Evolutionary conservation across 1,284 basidiomycete species (phyloP).

Genomic region (Malassezia pachydermatis): DNA sequence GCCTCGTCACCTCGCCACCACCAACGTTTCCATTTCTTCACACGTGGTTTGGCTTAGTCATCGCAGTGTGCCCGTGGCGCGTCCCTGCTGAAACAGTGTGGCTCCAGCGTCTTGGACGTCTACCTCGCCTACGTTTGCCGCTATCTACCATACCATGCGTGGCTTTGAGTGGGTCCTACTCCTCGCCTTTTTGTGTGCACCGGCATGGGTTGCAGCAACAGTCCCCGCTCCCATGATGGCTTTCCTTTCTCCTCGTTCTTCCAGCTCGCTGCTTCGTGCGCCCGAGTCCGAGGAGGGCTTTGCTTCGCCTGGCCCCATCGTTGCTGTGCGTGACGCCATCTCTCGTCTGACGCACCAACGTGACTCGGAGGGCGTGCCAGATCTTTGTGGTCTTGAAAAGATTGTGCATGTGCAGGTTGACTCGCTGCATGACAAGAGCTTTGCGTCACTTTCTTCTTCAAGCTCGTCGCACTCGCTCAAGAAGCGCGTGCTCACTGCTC

Average conservation of each 20-base stretch:
- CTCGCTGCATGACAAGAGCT: constrained; percentile 1
- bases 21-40: too few relatives aligned
- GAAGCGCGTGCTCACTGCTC: constrained; percentile 9
- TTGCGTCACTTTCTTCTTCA: not conserved
- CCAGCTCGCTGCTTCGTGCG: constrained; percentile 4
- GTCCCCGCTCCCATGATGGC: constrained; percentile 8
- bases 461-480: not conserved
- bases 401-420: constrained; percentile 13
- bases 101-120: too few relatives aligned
- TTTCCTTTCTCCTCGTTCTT: constrained; percentile 6
- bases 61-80: not conserved
- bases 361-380: constrained; percentile 2
- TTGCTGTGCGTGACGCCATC: constrained; percentile 6
- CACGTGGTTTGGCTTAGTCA: constrained; percentile 14
- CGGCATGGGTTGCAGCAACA: not conserved
- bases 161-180: not conserved
- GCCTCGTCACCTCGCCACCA: too few relatives aligned
- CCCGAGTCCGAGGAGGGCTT: not conserved
- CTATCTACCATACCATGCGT: constrained; percentile 6
- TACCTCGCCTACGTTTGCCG: too few relatives aligned
- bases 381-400: constrained; percentile 11
- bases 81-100: too few relatives aligned
- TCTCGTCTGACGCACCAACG: constrained; percentile 10
- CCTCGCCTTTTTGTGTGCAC: constrained; percentile 5
- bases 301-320: not conserved